Conservation (phyloP, 2,329 filamentous ascomycete species). For the Botryotinia calthae region DNA sequence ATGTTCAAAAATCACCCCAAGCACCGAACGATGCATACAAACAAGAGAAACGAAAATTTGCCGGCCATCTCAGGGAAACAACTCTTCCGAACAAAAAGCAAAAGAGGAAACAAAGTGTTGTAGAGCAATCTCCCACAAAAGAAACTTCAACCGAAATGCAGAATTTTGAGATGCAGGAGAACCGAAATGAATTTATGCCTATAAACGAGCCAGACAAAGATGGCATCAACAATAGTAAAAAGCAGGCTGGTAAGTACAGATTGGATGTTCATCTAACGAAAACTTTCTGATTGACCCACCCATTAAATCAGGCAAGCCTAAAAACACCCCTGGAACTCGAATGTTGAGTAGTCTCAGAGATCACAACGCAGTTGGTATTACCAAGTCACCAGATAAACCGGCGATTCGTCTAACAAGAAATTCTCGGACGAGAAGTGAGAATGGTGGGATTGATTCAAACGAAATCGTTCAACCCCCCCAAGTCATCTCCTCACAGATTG, state of each 20-base stretch:
- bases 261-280: background rate
- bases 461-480: background rate
- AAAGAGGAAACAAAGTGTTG: background rate
- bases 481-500: accelerated
- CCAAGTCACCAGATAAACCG: background rate
- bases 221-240: background rate
- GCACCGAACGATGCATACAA: background rate
- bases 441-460: background rate
- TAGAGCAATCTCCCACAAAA: background rate
- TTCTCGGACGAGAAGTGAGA: background rate
- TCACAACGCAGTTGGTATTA: background rate
- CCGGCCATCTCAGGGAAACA: background rate
- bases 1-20: background rate
- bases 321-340: background rate
- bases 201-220: background rate
- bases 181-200: background rate
- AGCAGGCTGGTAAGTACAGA: background rate
- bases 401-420: background rate
- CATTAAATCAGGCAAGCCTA: background rate
- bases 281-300: background rate
- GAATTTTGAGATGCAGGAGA: background rate
- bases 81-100: background rate
- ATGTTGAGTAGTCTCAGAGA: background rate
- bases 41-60: background rate
- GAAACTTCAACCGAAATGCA: background rate